Evolutionary conservation across 169 alveolate species (phyloP), one percentile per base, ranked within the genome.

Genomic region (Eimeria mitis): DNA sequence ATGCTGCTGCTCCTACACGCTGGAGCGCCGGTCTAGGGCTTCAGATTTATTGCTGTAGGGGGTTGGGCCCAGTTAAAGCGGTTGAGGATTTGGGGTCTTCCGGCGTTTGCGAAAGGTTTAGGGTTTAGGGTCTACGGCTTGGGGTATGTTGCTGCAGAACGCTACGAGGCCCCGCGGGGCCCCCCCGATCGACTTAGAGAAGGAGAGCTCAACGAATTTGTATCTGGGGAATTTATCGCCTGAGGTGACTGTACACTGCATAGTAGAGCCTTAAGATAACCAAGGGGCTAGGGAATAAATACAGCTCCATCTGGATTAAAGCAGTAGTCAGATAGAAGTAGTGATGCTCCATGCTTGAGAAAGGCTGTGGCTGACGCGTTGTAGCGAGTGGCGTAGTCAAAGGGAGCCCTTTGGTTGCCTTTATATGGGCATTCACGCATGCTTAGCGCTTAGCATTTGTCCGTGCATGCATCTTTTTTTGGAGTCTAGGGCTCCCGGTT

Each of bases 221-320:
- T 98, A 98, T 68, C 94, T 98, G 61, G 99, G 99, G 68, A 98
- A 98, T 81, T 94, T 98, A 25, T 97, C 98, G 5, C 96, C 98
- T 7, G 98, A 97, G 89, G 98, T 97, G 81, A 37, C 90, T 61
- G 68, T 91, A 70, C 79, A 78, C 63, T 78, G 68, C 68, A 23
- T 37, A 21, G 9, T 44, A 70, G 71, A 21, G 54, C 42, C 63
- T 34, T 88, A 28, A 16, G n/a, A 34, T 21, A 14, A 28, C 34
- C 54, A 40, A 40, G 54, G 16, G 21, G 83, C 52, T 21, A 40
- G 37, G 31, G 56, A 6, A 73, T 34, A 73, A 40, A 40, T 21
- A n/a, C 31, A 73, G 13, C 23, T 73, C 13, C 34, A 31, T 13
- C 56, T 8, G 9, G 78, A 68, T 31, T 25, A n/a, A 28, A 40